These are phyloP conservation scores for Metschnikowia drakensbergensis DNA, from an alignment of 805 yeast genomes.

Conservation along the genomic window DNA sequence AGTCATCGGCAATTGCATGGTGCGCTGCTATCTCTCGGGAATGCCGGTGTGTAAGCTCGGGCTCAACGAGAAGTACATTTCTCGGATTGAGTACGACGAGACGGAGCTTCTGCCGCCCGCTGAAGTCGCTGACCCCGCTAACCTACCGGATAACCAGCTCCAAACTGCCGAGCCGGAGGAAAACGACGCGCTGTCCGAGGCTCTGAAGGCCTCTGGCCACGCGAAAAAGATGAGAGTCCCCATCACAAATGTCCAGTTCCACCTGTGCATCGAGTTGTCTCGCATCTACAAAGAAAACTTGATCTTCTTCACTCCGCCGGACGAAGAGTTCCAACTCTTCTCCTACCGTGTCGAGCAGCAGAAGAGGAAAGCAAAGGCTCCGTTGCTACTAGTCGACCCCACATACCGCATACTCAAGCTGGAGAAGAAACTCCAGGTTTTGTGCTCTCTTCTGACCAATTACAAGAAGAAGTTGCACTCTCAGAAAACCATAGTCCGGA, in stretches of 20 bases:
- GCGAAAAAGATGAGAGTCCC: conserved; percentile 23
- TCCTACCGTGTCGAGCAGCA: conserved; percentile 41
- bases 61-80: conserved; percentile 37
- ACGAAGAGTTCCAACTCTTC: conserved; percentile 42
- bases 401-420: conserved; percentile 24
- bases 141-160: conserved; percentile 13
- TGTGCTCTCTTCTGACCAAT: conserved; percentile 33
- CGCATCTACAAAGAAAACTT: conserved; percentile 63
- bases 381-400: conserved; percentile 44
- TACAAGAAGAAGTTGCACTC: conserved; percentile 36
- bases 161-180: conserved; percentile 1
- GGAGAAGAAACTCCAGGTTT: conserved; percentile 28
- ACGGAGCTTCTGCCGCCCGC: conserved; percentile 6
- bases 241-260: conserved; percentile 38
- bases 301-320: conserved; percentile 84
- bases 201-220: neutral
- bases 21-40: conserved; percentile 40
- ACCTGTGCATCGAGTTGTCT: conserved; percentile 72
- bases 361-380: conserved; percentile 34
- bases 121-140: neutral
- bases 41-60: conserved; percentile 43
- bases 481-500: conserved; percentile 24
- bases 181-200: neutral
- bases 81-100: conserved; percentile 28
- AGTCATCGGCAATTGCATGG: conserved; percentile 32